Evolutionary conservation across 129 eudicot species (phyloP), one percentile per base, ranked within the genome.

Genomic region (Smallanthus sonchifolius): DNA sequence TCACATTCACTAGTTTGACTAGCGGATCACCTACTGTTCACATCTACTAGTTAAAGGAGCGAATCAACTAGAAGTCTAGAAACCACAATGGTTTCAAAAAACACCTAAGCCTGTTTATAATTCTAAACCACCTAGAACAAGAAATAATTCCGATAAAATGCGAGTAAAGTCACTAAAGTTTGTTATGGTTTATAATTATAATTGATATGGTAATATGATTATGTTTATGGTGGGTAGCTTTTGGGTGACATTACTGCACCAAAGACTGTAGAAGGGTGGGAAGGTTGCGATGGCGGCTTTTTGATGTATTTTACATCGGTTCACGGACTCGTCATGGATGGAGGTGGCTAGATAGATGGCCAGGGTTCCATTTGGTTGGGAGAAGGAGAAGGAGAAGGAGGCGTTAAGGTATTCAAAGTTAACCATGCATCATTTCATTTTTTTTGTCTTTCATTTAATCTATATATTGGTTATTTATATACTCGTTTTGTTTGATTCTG

Each of bases 301-400:
- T 30, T 64, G 67, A 36, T 75, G 42, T 0, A 2, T 24, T 75
- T 80, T 54, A 4, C 2, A 65, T 24, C 37, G 0, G 76, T 80
- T 8, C 10, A 74, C 2, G 76, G 80, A 28, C 84, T 80, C 42
- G 17, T 17, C 3, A 24, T 80, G 13, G 34, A 60, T 3, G 84
- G 84, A 17, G 57, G 66, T 28, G 83, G 84, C 15, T 48, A 74
- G 37, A 24, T 80, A 24, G 79, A 80, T 67, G 84, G 80, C 9
- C 77, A 75, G 4, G 84, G 84, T 6, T 61, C 80, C 3, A 43
- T 64, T 1, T 75, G 84, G 84, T 80, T 80, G 84, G 13, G 16
- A 63, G 4, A 11, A 0, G 37, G 7, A 3, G 11, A 0, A 37
- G 5, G 10, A 30, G 5, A 8, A n/a, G n/a, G n/a, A n/a, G n/a